Evolutionary conservation across 148 eudicot species (phyloP).

Genomic region (Selenicereus undatus): DNA sequence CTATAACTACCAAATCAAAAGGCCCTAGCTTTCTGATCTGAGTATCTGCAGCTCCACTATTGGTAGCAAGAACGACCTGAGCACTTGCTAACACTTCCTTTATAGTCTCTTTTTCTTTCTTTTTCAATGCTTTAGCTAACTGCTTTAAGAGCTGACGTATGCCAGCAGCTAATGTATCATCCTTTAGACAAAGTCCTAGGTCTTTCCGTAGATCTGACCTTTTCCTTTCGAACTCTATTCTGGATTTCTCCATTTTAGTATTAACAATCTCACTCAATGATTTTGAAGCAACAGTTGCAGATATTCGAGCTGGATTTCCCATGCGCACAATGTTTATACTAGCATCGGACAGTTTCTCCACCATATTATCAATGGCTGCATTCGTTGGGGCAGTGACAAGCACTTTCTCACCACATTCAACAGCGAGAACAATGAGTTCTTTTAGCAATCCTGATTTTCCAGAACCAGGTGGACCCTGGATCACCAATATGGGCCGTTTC

Average conservation of each 20-base stretch:
- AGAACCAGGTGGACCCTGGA: constrained; percentile 89
- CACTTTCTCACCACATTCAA: constrained; percentile 71
- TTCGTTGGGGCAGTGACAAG: constrained; percentile 88
- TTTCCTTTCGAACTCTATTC: constrained; percentile 63
- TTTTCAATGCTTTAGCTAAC: constrained; percentile 65
- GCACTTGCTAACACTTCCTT: constrained; percentile 60
- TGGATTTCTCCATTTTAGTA: constrained; percentile 45
- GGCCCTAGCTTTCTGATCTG: constrained; percentile 55
- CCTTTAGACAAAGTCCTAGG: constrained; percentile 65
- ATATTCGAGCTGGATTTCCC: constrained; percentile 81
- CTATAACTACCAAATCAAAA: constrained; percentile 81
- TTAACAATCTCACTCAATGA: constrained; percentile 70
- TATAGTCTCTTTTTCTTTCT: constrained; percentile 74
- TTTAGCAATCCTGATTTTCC: constrained; percentile 78
- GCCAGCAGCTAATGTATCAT: constrained; percentile 91
- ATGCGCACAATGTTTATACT: constrained; percentile 65
- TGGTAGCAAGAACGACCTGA: constrained; percentile 83
- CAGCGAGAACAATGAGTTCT: constrained; percentile 50
- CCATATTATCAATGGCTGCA: constrained; percentile 90
- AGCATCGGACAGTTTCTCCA: constrained; percentile 63
- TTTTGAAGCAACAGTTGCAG: constrained; percentile 67
- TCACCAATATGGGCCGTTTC: constrained; percentile 62
- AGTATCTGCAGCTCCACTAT: constrained; percentile 83
- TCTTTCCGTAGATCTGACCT: constrained; percentile 74
- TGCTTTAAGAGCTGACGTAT: constrained; percentile 88